Base-by-base conservation (phyloP, 2,329 filamentous ascomycete genomes). In the Arthrobotrys pseudoclavata region DNA sequence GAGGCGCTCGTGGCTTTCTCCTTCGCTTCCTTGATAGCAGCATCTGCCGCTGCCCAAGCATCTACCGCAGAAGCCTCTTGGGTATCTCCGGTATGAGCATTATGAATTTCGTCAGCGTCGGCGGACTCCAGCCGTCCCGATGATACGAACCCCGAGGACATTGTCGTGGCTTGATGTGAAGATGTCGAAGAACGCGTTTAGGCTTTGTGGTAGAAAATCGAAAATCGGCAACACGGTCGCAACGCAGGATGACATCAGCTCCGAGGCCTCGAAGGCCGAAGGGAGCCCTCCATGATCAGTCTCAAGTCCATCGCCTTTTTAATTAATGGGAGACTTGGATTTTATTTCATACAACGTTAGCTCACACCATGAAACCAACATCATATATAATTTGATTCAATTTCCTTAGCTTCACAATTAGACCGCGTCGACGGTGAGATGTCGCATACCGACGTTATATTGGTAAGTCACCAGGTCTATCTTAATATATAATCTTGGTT, bases 21-120 rank as follows among this genome's bases (percentile, higher is more conserved):
- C 45, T 89, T 86, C 79, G 89, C 87, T 10, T 87, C 87, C 18
- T 91, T 90, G 18, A 94, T 72, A 10, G 77, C 76, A 10, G 75
- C 79, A 61, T 80, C 80, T 6, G 81, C 81, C 18, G 79, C 80
- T 9, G 76, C 69, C 80, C 80, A 81, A 18, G 80, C 69, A 50
- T 81, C 80, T 18, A 68, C 53, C 18, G 31, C 66, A 26, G 60
- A 57, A 12, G 61, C 42, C 31, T 71, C 72, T 5, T 62, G 13
- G 47, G 31, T 5, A 55, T 52, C 34, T 57, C 52, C 18, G n/a
- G 50, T 5, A 34, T 47, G 24, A 18, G 22, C 18, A 61, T 67
- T 67, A 24, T 55, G 50, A 7, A 48, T 57, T 29, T 22, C 31
- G 15, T 48, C 34, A 9, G 61, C 40, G 45, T 61, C 67, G 37